These are phyloP conservation scores for Phlebiopsis gigantea DNA, from an alignment of 768 basidiomycete genomes.

Conservation along the genomic window DNA sequence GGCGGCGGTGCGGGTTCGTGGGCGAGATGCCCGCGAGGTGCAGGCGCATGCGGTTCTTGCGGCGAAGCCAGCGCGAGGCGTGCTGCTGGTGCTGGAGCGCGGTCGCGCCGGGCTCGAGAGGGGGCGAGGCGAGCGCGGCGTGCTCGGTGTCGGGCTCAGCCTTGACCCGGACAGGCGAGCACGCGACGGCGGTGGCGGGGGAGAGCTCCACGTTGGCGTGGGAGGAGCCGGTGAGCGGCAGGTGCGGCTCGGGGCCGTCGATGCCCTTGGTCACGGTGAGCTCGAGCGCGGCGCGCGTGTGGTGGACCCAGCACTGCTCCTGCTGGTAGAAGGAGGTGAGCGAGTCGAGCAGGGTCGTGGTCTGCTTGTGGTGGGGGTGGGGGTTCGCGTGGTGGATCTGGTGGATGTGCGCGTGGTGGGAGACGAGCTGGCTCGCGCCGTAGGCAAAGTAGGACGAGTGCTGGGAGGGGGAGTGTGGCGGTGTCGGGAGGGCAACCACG, in stretches of 20 bases:
- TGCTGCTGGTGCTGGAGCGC: slow-evolving; percentile 3
- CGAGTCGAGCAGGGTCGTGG: slow-evolving; percentile 57
- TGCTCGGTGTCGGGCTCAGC: slow-evolving; percentile 25
- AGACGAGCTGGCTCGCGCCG: background rate
- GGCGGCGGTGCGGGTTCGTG: slow-evolving; percentile 23
- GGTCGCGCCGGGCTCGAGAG: slow-evolving; percentile 9
- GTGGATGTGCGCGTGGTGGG: background rate
- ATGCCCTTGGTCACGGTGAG: slow-evolving; percentile 34
- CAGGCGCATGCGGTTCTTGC: slow-evolving; percentile 57
- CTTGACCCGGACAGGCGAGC: slow-evolving; percentile 21
- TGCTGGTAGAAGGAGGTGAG: slow-evolving; percentile 65
- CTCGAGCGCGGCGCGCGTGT: slow-evolving; percentile 57
- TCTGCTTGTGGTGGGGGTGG: slow-evolving; percentile 23
- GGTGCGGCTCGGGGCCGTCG: slow-evolving; percentile 23
- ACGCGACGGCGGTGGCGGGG: slow-evolving; percentile 11
- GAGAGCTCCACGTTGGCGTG: slow-evolving; percentile 12
- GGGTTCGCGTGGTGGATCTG: slow-evolving; percentile 1
- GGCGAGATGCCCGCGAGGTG: slow-evolving; percentile 38
- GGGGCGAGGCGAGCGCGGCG: slow-evolving; percentile 8
- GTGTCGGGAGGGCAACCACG: slow-evolving; percentile 24
- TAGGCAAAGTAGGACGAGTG: background rate
- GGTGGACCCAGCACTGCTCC: slow-evolving; percentile 68
- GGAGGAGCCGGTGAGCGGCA: slow-evolving; percentile 12
- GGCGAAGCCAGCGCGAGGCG: slow-evolving; percentile 46
- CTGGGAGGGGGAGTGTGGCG: slow-evolving; percentile 22